phyloP scores from a whole-genome alignment of 306 rosid genomes.

The Nissolia schottii region DNA sequence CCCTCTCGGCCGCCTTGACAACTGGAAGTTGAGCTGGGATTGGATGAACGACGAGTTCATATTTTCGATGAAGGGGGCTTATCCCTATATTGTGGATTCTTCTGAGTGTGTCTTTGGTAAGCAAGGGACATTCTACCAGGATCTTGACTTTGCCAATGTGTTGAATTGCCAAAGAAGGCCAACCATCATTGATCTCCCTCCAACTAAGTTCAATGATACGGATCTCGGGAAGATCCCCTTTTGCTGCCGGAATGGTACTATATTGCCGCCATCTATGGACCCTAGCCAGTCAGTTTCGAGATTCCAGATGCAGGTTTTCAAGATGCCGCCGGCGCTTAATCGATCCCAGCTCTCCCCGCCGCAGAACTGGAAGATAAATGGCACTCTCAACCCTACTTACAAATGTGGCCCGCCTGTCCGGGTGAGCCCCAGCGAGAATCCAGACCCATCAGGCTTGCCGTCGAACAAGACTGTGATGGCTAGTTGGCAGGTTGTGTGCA shows the following conservation, averaged over 20 bases:
- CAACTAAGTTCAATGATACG: conserved; percentile 68
- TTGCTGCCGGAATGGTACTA: conserved; percentile 94
- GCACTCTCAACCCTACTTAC: conserved; percentile 73
- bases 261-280: conserved; percentile 82
- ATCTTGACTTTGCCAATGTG: conserved; percentile 61
- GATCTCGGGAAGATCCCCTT: conserved; percentile 62
- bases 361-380: conserved; percentile 78
- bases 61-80: conserved; percentile 78
- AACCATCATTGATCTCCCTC: conserved; percentile 81
- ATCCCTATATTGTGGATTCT: conserved; percentile 72
- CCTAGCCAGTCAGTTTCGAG: conserved; percentile 67
- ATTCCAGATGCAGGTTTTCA: conserved; percentile 81
- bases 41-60: conserved; percentile 93
- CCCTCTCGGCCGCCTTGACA: conserved; percentile 89
- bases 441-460: conserved; percentile 61
- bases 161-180: conserved; percentile 80
- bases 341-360: conserved; percentile 72
- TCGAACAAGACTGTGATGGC: conserved; percentile 66
- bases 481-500: conserved; percentile 99
- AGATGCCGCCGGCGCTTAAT: conserved; percentile 83
- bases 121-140: conserved; percentile 50
- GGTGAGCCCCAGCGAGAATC: conserved; percentile 71
- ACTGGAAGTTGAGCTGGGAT: conserved; percentile 89
- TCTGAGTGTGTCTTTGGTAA: conserved; percentile 74
- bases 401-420: conserved; percentile 75